These are phyloP conservation scores for Yarrowia yakushimensis DNA, from an alignment of 805 yeast genomes.

Conservation along the genomic window DNA sequence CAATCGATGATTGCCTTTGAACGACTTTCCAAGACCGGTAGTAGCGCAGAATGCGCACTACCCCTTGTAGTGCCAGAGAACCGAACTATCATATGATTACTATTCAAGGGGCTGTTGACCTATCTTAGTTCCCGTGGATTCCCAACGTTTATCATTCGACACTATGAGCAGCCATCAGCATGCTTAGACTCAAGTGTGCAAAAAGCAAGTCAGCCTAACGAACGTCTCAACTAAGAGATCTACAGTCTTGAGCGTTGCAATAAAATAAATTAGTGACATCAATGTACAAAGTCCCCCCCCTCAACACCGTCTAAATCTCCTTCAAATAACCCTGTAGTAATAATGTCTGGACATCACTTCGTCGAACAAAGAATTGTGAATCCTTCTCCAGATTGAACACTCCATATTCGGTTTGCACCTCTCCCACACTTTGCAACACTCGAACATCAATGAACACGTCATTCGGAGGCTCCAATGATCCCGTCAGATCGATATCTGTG, in stretches of 20 bases:
- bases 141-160: too few relatives aligned
- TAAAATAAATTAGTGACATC: background rate
- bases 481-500: slow-evolving; percentile 81
- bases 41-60: too few relatives aligned
- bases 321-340: slow-evolving; percentile 93
- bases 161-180: too few relatives aligned
- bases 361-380: slow-evolving; percentile 90
- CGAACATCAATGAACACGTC: slow-evolving; percentile 92
- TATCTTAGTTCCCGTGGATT: too few relatives aligned
- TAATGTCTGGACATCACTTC: slow-evolving; percentile 87
- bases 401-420: slow-evolving; percentile 95
- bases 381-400: slow-evolving; percentile 89
- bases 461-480: slow-evolving; percentile 84
- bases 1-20: background rate
- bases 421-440: slow-evolving; percentile 92
- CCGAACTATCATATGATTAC: too few relatives aligned
- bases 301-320: slow-evolving; percentile 45
- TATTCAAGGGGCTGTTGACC: too few relatives aligned
- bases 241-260: too few relatives aligned
- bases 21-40: too few relatives aligned
- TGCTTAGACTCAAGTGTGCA: too few relatives aligned
- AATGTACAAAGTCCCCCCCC: background rate
- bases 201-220: too few relatives aligned
- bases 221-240: too few relatives aligned
- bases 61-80: too few relatives aligned